Percentiles rank a stretch among this genome's conserved stretches.
These are phyloP conservation scores for Aspergillus tubingensis DNA, from an alignment of 2,329 filamentous ascomycete species.

Conservation along the genomic window DNA sequence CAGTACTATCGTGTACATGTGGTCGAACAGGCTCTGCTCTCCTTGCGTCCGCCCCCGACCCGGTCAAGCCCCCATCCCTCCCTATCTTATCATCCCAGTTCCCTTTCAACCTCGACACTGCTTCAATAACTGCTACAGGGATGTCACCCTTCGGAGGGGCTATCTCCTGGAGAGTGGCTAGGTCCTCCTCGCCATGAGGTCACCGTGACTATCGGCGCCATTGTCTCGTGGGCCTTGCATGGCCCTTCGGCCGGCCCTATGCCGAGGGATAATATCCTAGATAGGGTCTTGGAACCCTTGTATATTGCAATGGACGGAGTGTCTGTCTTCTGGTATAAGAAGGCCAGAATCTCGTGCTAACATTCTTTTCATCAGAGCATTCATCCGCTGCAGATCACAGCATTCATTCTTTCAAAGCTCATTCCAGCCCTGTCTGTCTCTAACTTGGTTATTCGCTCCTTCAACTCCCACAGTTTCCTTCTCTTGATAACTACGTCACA, in stretches of 20 bases:
- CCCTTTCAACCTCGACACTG: neutral
- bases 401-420: conserved; percentile 8
- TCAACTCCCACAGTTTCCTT: conserved; percentile 15
- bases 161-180: conserved; percentile 1
- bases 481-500: neutral
- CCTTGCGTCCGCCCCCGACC: conserved; percentile 15
- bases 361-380: conserved; percentile 8
- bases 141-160: neutral
- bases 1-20: neutral
- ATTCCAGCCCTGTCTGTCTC: conserved; percentile 8
- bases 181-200: neutral
- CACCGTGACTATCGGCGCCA: conserved; percentile 2
- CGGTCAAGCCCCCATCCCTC: conserved; percentile 1
- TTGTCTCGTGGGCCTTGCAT: conserved; percentile 12
- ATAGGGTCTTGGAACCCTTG: conserved; percentile 8
- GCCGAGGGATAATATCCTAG: conserved; percentile 2
- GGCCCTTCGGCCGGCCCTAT: neutral
- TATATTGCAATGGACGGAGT: neutral
- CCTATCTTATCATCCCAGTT: conserved; percentile 9
- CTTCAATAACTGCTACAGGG: neutral
- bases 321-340: conserved; percentile 14
- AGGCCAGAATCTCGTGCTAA: neutral
- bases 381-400: conserved; percentile 7
- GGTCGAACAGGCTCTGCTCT: conserved; percentile 4
- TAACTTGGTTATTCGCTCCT: conserved; percentile 3